Percentiles rank a stretch among this genome's conserved stretches.
These are phyloP conservation scores for Ricinus communis DNA, from an alignment of 345 rosid species.

Conservation along the genomic window DNA sequence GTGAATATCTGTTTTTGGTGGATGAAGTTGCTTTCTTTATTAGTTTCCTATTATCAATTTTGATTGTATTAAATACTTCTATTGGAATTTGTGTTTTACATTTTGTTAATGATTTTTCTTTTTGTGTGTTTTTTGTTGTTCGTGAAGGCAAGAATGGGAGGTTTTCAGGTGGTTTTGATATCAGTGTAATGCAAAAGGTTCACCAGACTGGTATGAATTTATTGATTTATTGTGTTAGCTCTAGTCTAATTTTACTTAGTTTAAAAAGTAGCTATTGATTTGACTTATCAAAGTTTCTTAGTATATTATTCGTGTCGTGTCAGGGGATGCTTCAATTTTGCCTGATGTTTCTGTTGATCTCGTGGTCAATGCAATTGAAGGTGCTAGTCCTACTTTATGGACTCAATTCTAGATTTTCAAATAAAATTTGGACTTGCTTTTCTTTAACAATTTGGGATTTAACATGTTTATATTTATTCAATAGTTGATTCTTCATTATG, in stretches of 20 bases:
- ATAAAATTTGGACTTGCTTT: too few species aligned
- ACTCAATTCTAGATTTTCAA: too few species aligned
- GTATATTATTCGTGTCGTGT: constrained; percentile 16
- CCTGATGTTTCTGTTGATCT: constrained; percentile 89
- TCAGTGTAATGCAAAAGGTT: constrained; percentile 73
- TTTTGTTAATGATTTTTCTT: neutral
- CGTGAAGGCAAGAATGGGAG: constrained; percentile 75
- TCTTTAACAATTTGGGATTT: too few species aligned
- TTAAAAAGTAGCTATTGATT: neutral
- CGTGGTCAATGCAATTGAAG: constrained; percentile 72
- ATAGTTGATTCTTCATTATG: neutral
- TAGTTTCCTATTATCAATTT: too few species aligned
- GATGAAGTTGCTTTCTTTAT: too few species aligned
- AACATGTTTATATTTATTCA: neutral
- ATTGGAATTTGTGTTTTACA: too few species aligned
- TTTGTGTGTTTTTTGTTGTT: constrained; percentile 8
- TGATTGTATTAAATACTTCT: neutral
- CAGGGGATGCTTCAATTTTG: constrained; percentile 71
- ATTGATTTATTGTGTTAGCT: neutral
- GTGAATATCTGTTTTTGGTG: constrained; percentile 30
- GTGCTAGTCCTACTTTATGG: too few species aligned
- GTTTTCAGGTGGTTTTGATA: constrained; percentile 91
- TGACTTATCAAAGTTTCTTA: neutral
- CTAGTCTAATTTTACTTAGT: neutral
- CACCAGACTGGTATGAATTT: constrained; percentile 62